Base-by-base conservation (phyloP, 1,284 basidiomycete species). In the Apiotrichum porosum region DNA sequence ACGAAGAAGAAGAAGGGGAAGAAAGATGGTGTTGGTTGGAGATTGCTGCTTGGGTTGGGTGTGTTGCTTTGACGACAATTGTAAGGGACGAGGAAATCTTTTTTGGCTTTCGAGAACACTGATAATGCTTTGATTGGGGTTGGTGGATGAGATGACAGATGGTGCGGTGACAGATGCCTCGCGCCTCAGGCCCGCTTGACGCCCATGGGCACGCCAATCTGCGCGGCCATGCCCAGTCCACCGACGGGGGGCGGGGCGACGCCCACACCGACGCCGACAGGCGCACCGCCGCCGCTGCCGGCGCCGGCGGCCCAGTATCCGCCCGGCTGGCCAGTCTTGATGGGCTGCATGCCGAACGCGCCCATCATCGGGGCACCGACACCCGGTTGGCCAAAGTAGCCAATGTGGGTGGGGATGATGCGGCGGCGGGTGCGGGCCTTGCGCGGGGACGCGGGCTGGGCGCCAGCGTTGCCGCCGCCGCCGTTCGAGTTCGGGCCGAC, bases 351-450 rank as follows among this genome's bases (percentile, higher is more conserved):
- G 34, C 57, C 54, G 36, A 71, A 71, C 1, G 59, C 61, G 28
- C 65, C 65, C 49, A 58, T 57, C 40, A 68, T 57, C 4, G 68
- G 68, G 10, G 64, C 68, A 9, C 64, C 67, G 9, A 69, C 58
- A 23, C 68, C 68, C 9, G 68, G 63, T 52, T 69, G 67, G 46
- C 61, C 62, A 12, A 69, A 47, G 52, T 65, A 58, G 17, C 69
- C 69, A 14, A 71, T 58, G 43, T 70, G 66, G 12, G 68, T 69
- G 3, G 69, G 69, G 61, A 69, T 69, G 59, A 71, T 71, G 38
- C 69, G 53, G 33, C 69, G 53, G 36, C 69, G 58, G 3, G 67
- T 66, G 22, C 69, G 50, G 30, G 55, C 54, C 46, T 69, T 71
- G 30, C 68, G 54, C 5, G 65, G 63, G 10, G 63, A 57, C 17